Evolutionary conservation across 768 basidiomycete species (phyloP).

Genomic region (Amanita muscaria): DNA sequence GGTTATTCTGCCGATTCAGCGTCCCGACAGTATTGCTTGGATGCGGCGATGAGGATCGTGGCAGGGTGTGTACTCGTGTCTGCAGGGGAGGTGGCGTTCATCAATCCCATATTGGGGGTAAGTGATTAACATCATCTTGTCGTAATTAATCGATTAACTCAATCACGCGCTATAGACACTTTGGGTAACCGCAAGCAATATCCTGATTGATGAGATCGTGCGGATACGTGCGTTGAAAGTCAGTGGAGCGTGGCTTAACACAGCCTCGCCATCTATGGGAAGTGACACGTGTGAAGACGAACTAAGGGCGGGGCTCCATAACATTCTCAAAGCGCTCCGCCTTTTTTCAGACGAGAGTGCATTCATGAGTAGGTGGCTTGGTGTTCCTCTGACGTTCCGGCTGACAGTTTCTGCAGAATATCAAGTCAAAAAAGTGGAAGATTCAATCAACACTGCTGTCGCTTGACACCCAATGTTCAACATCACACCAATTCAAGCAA

Average conservation of each 20-base stretch:
- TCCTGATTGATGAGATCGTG: constrained; percentile 39
- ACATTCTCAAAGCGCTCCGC: constrained; percentile 32
- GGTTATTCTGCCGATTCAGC: constrained; percentile 19
- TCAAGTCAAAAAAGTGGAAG: constrained; percentile 38
- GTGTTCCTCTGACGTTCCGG: background rate
- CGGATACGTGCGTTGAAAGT: constrained; percentile 27
- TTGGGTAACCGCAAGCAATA: constrained; percentile 37
- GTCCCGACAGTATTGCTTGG: constrained; percentile 36
- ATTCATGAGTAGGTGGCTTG: constrained; percentile 33
- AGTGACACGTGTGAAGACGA: constrained; percentile 29
- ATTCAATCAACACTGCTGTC: constrained; percentile 18
- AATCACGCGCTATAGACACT: constrained; percentile 24
- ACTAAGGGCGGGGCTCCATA: constrained; percentile 30
- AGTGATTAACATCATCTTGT: constrained; percentile 18
- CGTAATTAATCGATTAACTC: constrained; percentile 3
- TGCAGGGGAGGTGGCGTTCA: constrained; percentile 28
- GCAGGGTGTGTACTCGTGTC: constrained; percentile 26
- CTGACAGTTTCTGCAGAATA: constrained; percentile 23
- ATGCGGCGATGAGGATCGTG: constrained; percentile 33
- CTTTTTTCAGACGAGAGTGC: constrained; percentile 36
- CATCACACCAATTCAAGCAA: background rate
- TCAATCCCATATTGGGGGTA: constrained; percentile 47
- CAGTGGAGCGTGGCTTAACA: constrained; percentile 19
- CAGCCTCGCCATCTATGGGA: constrained; percentile 3
- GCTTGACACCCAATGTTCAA: constrained; percentile 1